Evolutionary conservation across 768 basidiomycete species (phyloP), one percentile per base, ranked within the genome.

Genomic region (Punctularia strigosozonata): DNA sequence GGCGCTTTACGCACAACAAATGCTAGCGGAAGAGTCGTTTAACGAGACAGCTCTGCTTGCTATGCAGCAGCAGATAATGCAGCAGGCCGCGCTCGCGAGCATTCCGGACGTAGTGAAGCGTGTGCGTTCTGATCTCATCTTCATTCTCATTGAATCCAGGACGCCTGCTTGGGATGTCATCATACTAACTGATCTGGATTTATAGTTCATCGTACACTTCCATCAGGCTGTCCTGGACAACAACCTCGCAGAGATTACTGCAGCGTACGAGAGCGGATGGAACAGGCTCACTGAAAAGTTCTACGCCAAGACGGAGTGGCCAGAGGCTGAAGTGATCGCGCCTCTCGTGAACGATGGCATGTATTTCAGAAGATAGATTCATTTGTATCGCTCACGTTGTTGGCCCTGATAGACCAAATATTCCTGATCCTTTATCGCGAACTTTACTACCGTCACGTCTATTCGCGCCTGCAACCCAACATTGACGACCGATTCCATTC

Each of bases 401-500:
- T n/a, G n/a, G n/a, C n/a, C 14, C n/a, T 19, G 20, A 17, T 43
- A 86, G 86, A 97, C 60, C 87, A 85, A 40, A 84, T 97, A 39
- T 99, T 99, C 68, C 71, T 97, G 30, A 91, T 94, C 40, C 77
- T 99, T 13, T 98, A 99, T 61, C 84, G 92, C 48, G 92, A 98
- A 57, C 73, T 95, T 8, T 91, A 90, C 60, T 92, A 87, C 59
- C 80, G 88, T 37, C 92, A 95, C 54, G 88, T 98, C 19, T 95
- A 97, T 65, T 95, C 92, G 2, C 82, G 89, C 30, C 71, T 99
- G 31, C 81, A 85, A 54, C 92, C 94, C 47, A 85, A 95, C 60
- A 77, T 97, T 50, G 94, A 98, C 56, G 94, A 98, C 59, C 83
- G 94, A 31, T 94, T 97, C 71, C 89, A 95, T 57, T 92, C 91